Percentiles rank a stretch among this genome's conserved stretches.
phyloP scores from a whole-genome alignment of 345 rosid genomes.

The Viola odorata region DNA sequence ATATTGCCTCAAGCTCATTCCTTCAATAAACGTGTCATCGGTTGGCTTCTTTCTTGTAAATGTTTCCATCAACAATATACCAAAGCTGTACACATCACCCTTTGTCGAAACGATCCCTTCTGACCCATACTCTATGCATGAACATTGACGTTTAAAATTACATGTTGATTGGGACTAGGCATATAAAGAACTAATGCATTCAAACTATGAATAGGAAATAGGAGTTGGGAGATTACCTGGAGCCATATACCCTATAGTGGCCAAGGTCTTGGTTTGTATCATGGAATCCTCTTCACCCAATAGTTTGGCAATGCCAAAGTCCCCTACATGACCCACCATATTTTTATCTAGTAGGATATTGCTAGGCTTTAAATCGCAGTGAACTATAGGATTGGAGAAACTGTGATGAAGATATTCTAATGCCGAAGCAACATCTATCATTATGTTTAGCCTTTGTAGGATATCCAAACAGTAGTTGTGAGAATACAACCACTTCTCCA shows the following conservation, averaged over 20 bases:
- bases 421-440: constrained; percentile 9
- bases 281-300: constrained; percentile 3
- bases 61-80: constrained; percentile 14
- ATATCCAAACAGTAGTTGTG: constrained; percentile 1
- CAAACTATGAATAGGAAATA: too few relatives aligned
- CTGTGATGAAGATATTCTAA: constrained; percentile 10
- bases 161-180: too few relatives aligned
- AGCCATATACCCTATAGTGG: constrained; percentile 7
- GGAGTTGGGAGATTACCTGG: background rate
- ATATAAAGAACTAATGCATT: too few relatives aligned
- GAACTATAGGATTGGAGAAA: background rate
- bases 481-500: constrained; percentile 10
- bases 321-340: constrained; percentile 6
- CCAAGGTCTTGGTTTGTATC: background rate
- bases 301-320: constrained; percentile 6
- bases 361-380: constrained; percentile 7
- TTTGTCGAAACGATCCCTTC: constrained; percentile 8
- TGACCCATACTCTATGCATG: constrained; percentile 10
- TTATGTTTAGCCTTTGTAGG: constrained; percentile 8
- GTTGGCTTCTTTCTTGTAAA: constrained; percentile 21
- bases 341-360: constrained; percentile 1
- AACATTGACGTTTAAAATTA: too few relatives aligned
- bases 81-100: constrained; percentile 15
- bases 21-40: constrained; percentile 4
- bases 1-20: constrained; percentile 15